Evolutionary conservation across 2,329 filamentous ascomycete genomes (phyloP), one percentile per base, ranked within the genome.

Genomic region (Diaporthe sp.): DNA sequence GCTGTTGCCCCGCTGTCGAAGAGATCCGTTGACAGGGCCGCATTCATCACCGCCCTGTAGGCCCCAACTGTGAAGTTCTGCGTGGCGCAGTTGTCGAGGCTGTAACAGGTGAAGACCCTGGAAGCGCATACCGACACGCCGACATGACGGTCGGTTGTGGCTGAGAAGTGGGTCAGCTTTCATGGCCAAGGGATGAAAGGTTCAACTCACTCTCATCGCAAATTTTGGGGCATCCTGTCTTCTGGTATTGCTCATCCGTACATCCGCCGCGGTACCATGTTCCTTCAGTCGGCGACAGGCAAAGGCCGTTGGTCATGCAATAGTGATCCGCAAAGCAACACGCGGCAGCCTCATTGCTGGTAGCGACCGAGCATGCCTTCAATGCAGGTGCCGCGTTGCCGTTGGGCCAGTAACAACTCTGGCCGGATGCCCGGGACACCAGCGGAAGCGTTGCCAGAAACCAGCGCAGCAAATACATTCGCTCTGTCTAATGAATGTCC

Each of bases 201-300:
- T 4, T 17, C 4, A 7, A 28, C 59, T 8, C 28, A 73, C 72
- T n/a, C 12, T 17, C 37, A 15, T 42, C 22, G 39, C 61, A 73
- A n/a, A 57, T 37, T 12, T 28, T 39, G 2, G 72, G 72, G 15
- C 72, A 73, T 25, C 59, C 62, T 1, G 61, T 37, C 34, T 61
- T 34, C 5, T 58, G 31, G 28, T 53, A 73, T 15, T 31, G 19
- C 12, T 49, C 22, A 15, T 73, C 72, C 19, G 61, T 73, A 58
- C 72, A 73, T n/a, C 72, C 72, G 28, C 72, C 72, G 17, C 72
- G 72, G 28, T 73, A 73, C 59, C 59, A 73, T 37, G 37, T 39
- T 31, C 72, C 62, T 49, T 53, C 59, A 39, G 34, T 44, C 49
- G 61, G 61, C 22, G 62, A 53, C 7, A 61, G 44, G 46, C 72